A percentile compares a stretch with the other conserved stretches of the same genome.
Evolutionary conservation across 805 yeast genomes (phyloP).

Genomic region (Wickerhamomyces bisporus): DNA sequence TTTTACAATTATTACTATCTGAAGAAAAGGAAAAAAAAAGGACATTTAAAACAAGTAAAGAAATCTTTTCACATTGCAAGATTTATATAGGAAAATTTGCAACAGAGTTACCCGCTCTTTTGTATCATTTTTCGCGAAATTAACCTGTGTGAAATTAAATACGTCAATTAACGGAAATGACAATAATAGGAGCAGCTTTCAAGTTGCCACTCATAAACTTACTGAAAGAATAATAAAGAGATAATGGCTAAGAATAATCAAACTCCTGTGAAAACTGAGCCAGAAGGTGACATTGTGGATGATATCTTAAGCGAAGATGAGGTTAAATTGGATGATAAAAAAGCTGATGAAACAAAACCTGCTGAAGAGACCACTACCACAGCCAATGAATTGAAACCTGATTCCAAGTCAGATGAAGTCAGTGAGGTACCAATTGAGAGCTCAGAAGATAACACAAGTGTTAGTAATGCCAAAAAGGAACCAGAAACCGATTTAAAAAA

Average conservation of each 20-base stretch:
- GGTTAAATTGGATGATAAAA: slow-evolving; percentile 4
- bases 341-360: slow-evolving; percentile 7
- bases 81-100: too few species aligned
- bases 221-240: background rate
- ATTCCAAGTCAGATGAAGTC: background rate
- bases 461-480: background rate
- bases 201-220: background rate
- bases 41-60: background rate
- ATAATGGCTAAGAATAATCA: slow-evolving; percentile 10
- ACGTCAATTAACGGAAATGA: too few species aligned
- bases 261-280: slow-evolving; percentile 7
- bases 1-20: slow-evolving; percentile 22
- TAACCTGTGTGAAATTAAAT: too few species aligned
- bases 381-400: slow-evolving; percentile 4
- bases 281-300: slow-evolving; percentile 14
- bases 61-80: too few species aligned
- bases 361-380: slow-evolving; percentile 2
- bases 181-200: too few species aligned
- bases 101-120: too few species aligned
- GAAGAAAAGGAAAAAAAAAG: slow-evolving; percentile 17
- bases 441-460: background rate
- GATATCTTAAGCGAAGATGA: slow-evolving; percentile 16
- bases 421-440: slow-evolving; percentile 2
- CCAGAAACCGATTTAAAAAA: background rate
- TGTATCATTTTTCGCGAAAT: too few species aligned